Evolutionary conservation across 1,284 basidiomycete species (phyloP).

Genomic region (Cryptococcus sp.): DNA sequence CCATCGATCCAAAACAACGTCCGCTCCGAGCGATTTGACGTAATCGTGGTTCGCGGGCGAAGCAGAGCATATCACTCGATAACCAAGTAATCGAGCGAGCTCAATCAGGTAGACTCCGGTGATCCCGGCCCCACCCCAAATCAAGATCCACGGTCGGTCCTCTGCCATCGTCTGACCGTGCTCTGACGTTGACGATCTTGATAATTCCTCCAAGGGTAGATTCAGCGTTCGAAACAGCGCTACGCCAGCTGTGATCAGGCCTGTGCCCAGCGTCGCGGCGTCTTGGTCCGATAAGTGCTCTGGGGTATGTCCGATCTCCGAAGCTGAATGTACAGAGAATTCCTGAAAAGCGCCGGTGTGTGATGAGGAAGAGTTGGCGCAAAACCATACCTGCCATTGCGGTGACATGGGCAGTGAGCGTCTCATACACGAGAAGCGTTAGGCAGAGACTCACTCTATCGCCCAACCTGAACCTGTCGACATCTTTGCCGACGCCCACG

Average conservation of each 20-base stretch:
- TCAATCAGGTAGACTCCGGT: constrained; percentile 54
- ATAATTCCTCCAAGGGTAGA: constrained; percentile 6
- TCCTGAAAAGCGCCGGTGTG: constrained; percentile 33
- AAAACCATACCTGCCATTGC: constrained; percentile 31
- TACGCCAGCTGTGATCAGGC: constrained; percentile 32
- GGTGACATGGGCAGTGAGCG: neutral
- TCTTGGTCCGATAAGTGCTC: constrained; percentile 21
- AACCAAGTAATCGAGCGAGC: constrained; percentile 53
- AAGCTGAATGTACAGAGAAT: constrained; percentile 25
- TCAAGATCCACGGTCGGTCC: constrained; percentile 19
- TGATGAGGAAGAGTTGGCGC: constrained; percentile 22
- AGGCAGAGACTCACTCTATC: constrained; percentile 31
- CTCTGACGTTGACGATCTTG: neutral
- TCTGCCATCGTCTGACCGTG: neutral
- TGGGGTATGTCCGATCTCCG: constrained; percentile 28
- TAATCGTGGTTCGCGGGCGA: constrained; percentile 50
- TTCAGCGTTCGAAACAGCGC: constrained; percentile 28
- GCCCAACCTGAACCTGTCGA: constrained; percentile 22
- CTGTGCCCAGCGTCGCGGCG: constrained; percentile 32
- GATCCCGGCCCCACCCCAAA: constrained; percentile 31
- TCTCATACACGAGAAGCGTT: too few relatives aligned
- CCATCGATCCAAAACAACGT: constrained; percentile 52
- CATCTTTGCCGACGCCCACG: constrained; percentile 22
- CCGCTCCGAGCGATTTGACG: constrained; percentile 51
- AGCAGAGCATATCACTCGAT: constrained; percentile 54